phyloP scores from a whole-genome alignment of 371 early-diverging fungal species.

The Scutellospora calospora region DNA sequence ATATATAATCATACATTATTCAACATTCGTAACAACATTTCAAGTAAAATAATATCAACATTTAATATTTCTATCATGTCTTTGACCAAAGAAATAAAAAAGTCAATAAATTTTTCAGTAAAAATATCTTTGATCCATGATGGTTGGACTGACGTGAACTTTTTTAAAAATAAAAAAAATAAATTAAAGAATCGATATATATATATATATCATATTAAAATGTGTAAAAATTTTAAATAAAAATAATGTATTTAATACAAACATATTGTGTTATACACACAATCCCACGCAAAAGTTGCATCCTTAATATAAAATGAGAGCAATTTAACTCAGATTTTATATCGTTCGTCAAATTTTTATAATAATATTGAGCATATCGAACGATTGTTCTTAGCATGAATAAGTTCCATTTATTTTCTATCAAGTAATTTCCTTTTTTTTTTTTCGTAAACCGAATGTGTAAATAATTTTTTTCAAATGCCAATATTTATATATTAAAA shows the following conservation, averaged over 20 bases:
- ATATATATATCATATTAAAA: not conserved
- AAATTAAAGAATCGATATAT: not conserved
- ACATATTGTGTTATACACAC: conserved; percentile 21
- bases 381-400: conserved; percentile 24
- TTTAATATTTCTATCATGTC: not conserved
- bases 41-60: not conserved
- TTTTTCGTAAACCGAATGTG: not conserved
- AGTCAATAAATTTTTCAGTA: not conserved
- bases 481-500: not conserved
- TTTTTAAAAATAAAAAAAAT: not conserved
- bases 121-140: conserved; percentile 30
- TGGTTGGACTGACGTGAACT: not conserved
- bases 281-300: conserved; percentile 13
- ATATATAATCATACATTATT: no score
- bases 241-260: not conserved
- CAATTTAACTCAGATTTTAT: not conserved
- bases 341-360: not conserved
- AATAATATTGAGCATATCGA: not conserved
- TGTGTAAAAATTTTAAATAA: no score
- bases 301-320: not conserved
- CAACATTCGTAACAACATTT: not conserved
- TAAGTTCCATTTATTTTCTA: conserved; percentile 33
- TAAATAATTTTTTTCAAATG: not conserved
- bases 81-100: conserved; percentile 26
- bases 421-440: conserved; percentile 11